A percentile compares a stretch with the other conserved stretches of the same genome.
These are phyloP conservation scores for Auricularia cornea DNA, from an alignment of 768 basidiomycete genomes.

Conservation along the genomic window DNA sequence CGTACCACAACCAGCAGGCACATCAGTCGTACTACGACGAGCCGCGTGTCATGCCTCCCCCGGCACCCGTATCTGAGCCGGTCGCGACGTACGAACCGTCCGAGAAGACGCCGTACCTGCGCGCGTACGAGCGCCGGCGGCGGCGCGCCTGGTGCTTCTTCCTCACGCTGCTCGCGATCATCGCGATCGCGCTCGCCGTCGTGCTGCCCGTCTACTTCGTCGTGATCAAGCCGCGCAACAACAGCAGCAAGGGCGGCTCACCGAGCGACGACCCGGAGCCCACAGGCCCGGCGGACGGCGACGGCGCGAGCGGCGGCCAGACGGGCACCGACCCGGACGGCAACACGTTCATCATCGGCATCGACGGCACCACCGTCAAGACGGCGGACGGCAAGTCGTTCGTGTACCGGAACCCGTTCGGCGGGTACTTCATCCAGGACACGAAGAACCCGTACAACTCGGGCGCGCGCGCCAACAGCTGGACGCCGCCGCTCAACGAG, in stretches of 20 bases:
- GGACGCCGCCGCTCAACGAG: conserved; percentile 77
- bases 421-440: conserved; percentile 86
- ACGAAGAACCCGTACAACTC: conserved; percentile 77
- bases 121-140: background rate
- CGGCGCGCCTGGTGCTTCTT: background rate
- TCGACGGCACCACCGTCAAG: conserved; percentile 69
- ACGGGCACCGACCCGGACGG: conserved; percentile 11
- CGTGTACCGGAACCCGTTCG: conserved; percentile 72
- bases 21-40: too few species aligned
- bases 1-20: too few species aligned
- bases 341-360: conserved; percentile 51
- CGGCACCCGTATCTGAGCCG: background rate
- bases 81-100: background rate
- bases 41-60: too few species aligned
- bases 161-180: conserved; percentile 3
- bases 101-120: background rate
- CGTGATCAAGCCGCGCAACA: conserved; percentile 41
- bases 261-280: background rate
- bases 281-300: background rate
- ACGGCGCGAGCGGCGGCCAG: conserved; percentile 7
- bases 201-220: conserved; percentile 60
- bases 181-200: conserved; percentile 43
- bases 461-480: conserved; percentile 71
- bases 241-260: conserved; percentile 8
- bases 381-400: conserved; percentile 79